Evolutionary conservation across 179 eudicot genomes (phyloP), one percentile per base, ranked within the genome.

Genomic region (Spergularia azorica): DNA sequence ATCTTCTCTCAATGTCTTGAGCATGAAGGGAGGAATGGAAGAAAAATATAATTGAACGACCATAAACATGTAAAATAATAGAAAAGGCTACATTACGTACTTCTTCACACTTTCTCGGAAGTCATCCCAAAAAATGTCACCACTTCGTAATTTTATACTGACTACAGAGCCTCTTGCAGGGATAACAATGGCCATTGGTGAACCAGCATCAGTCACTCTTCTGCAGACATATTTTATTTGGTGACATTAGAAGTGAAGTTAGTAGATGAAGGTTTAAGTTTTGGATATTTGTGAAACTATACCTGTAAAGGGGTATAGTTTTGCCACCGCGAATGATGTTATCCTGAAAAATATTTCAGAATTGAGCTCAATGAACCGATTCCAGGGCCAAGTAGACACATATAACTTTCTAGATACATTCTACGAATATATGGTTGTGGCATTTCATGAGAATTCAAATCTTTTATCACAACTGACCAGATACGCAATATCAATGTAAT

Each of bases 221-320:
- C 99, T 95, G 92, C 82, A 87, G 79, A 80, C 62, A 50, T 46
- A 73, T 52, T 76, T 18, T 63, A 26, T 12, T 18, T 0, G 17
- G 39, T 67, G 71, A 78, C 17, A 72, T 58, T 20, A 14, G 46
- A 38, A 55, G 38, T 57, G 9, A 13, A 69, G 67, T 54, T 48
- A 70, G 76, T 55, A 74, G 63, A 41, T 21, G 16, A 69, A 38
- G 62, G 46, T 38, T 11, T 15, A 54, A 1, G 46, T 72, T 32
- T 16, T 52, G 21, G 21, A 75, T 57, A 20, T 58, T 57, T 61
- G 15, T 14, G 18, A 84, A 61, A 46, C 4, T 18, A 69, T 55
- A 93, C 99, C 96, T 89, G 87, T 95, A 95, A 68, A 95, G 84
- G 63, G 99, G 99, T 71, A 95, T 84, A 79, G 83, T 88, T 86